These are phyloP conservation scores for Diplodia mutila DNA, from an alignment of 2,329 filamentous ascomycete species.

Conservation along the genomic window DNA sequence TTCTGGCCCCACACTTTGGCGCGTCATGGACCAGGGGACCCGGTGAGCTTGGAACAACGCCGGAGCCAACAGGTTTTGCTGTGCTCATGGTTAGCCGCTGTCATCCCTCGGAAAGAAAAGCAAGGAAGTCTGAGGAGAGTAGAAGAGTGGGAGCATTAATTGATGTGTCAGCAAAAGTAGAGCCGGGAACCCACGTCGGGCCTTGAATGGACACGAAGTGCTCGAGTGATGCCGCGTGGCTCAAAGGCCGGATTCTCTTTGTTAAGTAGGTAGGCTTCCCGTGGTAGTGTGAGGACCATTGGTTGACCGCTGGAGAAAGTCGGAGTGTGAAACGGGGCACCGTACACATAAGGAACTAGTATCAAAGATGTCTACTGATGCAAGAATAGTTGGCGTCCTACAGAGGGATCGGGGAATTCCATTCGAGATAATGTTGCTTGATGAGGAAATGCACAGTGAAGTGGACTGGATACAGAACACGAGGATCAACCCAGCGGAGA, in stretches of 20 bases:
- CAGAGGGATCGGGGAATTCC: not conserved
- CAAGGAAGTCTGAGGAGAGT: not conserved
- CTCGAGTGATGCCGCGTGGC: too few species aligned
- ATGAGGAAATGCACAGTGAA: not conserved
- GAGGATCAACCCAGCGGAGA: not conserved
- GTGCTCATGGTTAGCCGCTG: not conserved
- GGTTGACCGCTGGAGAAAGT: too few species aligned
- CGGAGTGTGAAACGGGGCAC: too few species aligned
- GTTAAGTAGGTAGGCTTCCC: too few species aligned
- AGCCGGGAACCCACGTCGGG: too few species aligned
- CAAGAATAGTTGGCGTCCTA: not conserved
- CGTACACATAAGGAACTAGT: too few species aligned
- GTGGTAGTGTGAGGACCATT: too few species aligned
- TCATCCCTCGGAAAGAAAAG: too few species aligned
- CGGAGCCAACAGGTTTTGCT: not conserved
- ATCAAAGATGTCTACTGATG: too few species aligned
- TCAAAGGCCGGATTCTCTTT: too few species aligned
- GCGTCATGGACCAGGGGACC: not conserved
- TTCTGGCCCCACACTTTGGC: slow-evolving; percentile 1
- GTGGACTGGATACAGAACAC: not conserved
- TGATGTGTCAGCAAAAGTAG: too few species aligned
- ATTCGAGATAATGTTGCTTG: not conserved
- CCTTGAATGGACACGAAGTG: too few species aligned
- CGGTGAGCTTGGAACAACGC: not conserved
- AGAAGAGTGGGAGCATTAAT: not conserved